Percentiles rank a stretch among this genome's conserved stretches.
Conservation (phyloP, 1,284 basidiomycete species). For the Cystobasidiaceae sp. region DNA sequence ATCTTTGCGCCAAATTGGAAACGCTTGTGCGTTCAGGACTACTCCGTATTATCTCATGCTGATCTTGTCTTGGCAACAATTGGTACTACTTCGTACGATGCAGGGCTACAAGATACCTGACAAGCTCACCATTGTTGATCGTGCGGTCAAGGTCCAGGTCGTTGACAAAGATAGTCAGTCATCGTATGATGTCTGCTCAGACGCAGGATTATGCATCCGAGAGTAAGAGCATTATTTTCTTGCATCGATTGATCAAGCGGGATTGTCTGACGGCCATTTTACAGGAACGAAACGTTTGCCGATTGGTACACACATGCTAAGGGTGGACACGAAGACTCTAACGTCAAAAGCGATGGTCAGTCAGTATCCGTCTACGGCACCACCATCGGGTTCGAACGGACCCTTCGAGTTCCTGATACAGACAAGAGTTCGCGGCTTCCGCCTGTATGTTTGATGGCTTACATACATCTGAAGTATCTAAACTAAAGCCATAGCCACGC, state of each 20-base stretch:
- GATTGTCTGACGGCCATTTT: not conserved
- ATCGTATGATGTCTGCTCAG: not conserved
- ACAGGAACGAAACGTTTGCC: slow-evolving; percentile 7
- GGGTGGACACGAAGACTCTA: not conserved
- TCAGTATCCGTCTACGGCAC: not conserved
- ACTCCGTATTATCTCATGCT: no score
- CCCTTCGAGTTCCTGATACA: slow-evolving; percentile 31
- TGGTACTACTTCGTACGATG: no score
- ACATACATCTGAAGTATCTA: not conserved
- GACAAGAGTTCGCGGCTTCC: slow-evolving; percentile 10
- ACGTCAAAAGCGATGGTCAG: not conserved
- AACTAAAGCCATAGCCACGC: not conserved
- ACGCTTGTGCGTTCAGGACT: no score
- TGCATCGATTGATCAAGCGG: not conserved
- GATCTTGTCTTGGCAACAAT: no score
- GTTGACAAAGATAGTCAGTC: not conserved
- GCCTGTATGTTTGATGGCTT: not conserved
- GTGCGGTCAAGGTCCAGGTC: not conserved
- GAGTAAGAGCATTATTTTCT: not conserved
- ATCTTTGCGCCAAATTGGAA: no score
- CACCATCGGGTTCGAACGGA: slow-evolving; percentile 12
- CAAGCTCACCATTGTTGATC: not conserved
- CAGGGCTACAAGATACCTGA: not conserved
- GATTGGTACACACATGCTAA: not conserved
- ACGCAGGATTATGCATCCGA: not conserved